Evolutionary conservation across 139 green algal genomes (phyloP).

Genomic region (Diplosphaera chodatii): DNA sequence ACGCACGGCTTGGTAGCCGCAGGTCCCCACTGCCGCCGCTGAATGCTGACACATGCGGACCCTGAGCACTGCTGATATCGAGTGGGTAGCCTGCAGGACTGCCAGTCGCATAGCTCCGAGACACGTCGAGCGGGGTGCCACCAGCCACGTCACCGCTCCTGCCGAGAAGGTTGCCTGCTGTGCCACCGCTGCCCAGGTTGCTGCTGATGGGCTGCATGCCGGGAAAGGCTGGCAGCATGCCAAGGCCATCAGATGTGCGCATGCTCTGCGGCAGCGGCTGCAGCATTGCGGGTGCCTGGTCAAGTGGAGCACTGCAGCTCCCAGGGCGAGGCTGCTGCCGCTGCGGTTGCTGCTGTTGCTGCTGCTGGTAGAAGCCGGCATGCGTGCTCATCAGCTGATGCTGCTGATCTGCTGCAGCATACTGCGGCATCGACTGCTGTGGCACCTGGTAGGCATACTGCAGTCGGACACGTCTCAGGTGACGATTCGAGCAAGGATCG

Average conservation of each 20-base stretch:
- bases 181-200: not conserved
- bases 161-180: too few species aligned
- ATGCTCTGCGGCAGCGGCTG: slow-evolving; percentile 13
- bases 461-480: not conserved
- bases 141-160: too few species aligned
- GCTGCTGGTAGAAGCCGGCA: not conserved
- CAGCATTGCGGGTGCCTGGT: slow-evolving; percentile 3
- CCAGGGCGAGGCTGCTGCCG: slow-evolving; percentile 16
- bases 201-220: not conserved
- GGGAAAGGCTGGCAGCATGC: too few species aligned
- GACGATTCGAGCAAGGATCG: too few species aligned
- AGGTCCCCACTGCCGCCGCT: not conserved
- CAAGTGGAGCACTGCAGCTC: not conserved
- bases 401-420: not conserved
- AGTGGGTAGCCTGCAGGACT: too few species aligned
- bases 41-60: not conserved
- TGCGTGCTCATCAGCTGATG: not conserved
- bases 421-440: not conserved
- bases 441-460: not conserved
- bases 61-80: not conserved
- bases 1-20: not conserved
- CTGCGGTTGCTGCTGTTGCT: not conserved
- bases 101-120: too few species aligned
- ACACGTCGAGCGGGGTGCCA: too few species aligned
- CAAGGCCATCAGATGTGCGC: too few species aligned